phyloP scores from a whole-genome alignment of 805 yeast species.

The Maudiozyma bulderi region DNA sequence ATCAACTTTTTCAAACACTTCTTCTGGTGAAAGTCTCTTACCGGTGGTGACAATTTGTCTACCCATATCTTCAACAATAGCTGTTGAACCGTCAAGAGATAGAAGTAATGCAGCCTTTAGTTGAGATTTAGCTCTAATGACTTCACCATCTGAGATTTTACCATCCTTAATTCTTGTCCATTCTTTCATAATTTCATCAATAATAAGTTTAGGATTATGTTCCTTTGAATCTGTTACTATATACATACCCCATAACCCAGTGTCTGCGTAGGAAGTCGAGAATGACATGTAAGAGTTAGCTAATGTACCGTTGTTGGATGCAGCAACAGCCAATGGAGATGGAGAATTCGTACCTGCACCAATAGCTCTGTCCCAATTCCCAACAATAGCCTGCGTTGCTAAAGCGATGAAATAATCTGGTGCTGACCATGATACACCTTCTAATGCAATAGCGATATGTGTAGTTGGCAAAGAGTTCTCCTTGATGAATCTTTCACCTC shows the following conservation, averaged over 20 bases:
- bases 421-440: slow-evolving; percentile 96
- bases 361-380: slow-evolving; percentile 92
- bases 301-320: slow-evolving; percentile 44
- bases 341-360: slow-evolving; percentile 81
- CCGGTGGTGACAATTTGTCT: slow-evolving; percentile 96
- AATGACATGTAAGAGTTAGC: slow-evolving; percentile 96
- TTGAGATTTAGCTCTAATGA: slow-evolving; percentile 89
- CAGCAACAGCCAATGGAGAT: slow-evolving; percentile 62
- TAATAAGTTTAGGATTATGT: slow-evolving; percentile 53
- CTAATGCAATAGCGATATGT: slow-evolving; percentile 89
- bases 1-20: slow-evolving; percentile 54
- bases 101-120: slow-evolving; percentile 83
- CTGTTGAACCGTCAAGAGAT: slow-evolving; percentile 89
- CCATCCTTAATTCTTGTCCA: slow-evolving; percentile 83
- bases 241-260: slow-evolving; percentile 96
- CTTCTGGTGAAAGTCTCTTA: slow-evolving; percentile 38
- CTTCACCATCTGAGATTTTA: slow-evolving; percentile 71
- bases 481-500: slow-evolving; percentile 77
- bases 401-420: slow-evolving; percentile 92
- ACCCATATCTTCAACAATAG: slow-evolving; percentile 95
- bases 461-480: slow-evolving; percentile 81
- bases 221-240: slow-evolving; percentile 69
- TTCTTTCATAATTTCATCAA: slow-evolving; percentile 70
- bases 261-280: slow-evolving; percentile 93
- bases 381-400: slow-evolving; percentile 93